Percentiles rank a stretch among this genome's conserved stretches.
phyloP scores from a whole-genome alignment of 176 grass and related monocot genomes.

The Puccinellia tenuiflora region DNA sequence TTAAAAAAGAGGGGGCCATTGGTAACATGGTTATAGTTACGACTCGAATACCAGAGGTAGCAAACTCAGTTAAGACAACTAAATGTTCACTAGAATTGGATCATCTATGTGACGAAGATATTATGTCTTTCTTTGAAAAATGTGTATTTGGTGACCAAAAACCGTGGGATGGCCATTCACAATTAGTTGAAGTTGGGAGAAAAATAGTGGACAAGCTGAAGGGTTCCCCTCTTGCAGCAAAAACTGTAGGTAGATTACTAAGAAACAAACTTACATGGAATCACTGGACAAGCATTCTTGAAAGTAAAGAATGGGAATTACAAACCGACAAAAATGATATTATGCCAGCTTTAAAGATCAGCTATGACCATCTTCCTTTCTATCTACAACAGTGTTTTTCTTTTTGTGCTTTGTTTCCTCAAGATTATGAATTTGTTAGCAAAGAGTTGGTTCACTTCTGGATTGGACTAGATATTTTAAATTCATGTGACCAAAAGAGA shows the following conservation, averaged over 20 bases:
- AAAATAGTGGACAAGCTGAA: not conserved
- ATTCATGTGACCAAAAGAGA: not conserved
- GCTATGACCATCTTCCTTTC: constrained; percentile 29
- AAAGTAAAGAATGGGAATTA: constrained; percentile 20
- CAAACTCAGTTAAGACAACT: not conserved
- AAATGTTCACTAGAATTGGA: not conserved
- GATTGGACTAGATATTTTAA: constrained; percentile 20
- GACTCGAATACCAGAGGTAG: not conserved
- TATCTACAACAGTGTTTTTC: constrained; percentile 31
- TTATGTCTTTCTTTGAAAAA: not conserved
- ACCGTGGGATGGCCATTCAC: not conserved
- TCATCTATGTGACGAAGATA: not conserved
- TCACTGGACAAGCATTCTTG: not conserved
- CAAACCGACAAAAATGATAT: not conserved
- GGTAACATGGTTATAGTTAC: not conserved
- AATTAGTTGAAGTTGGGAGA: not conserved
- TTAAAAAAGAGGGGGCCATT: not conserved
- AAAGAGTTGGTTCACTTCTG: constrained; percentile 22
- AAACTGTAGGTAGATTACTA: constrained; percentile 6
- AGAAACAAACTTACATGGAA: not conserved
- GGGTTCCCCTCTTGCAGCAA: constrained; percentile 7
- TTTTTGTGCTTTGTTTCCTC: constrained; percentile 21
- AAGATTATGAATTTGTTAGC: not conserved
- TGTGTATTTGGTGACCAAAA: not conserved
- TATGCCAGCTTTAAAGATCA: constrained; percentile 36